Evolutionary conservation across 2,329 filamentous ascomycete species (phyloP).

Genomic region (Aspergillus transmontanensis): DNA sequence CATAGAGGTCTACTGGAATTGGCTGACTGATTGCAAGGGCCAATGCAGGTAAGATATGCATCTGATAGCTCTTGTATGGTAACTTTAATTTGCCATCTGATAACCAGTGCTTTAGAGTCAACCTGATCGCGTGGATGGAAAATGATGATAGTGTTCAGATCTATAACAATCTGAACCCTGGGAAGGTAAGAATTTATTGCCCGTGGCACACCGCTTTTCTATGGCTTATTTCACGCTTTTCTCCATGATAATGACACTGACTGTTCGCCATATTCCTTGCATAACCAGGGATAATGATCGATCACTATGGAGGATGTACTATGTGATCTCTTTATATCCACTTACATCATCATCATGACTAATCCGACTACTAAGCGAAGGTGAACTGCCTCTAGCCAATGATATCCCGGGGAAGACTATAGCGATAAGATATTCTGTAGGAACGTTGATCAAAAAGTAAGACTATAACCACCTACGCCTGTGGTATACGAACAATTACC

Average conservation of each 20-base stretch:
- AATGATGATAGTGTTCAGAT: not conserved
- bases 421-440: not conserved
- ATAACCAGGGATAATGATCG: too few relatives aligned
- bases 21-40: not conserved
- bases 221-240: too few relatives aligned
- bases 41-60: not conserved
- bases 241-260: too few relatives aligned
- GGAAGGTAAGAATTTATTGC: too few relatives aligned
- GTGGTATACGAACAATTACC: not conserved
- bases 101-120: not conserved
- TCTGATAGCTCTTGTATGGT: not conserved
- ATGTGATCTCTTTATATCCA: too few relatives aligned
- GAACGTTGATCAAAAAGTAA: not conserved
- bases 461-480: not conserved
- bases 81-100: not conserved
- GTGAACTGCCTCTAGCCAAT: not conserved
- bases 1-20: not conserved
- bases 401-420: not conserved
- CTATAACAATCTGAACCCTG: too few relatives aligned
- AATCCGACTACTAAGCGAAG: not conserved
- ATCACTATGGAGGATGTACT: too few relatives aligned
- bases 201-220: too few relatives aligned
- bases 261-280: too few relatives aligned
- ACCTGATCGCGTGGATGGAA: not conserved
- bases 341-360: not conserved